Conservation (phyloP, 768 basidiomycete species). For the Tephrocybe sp. region DNA sequence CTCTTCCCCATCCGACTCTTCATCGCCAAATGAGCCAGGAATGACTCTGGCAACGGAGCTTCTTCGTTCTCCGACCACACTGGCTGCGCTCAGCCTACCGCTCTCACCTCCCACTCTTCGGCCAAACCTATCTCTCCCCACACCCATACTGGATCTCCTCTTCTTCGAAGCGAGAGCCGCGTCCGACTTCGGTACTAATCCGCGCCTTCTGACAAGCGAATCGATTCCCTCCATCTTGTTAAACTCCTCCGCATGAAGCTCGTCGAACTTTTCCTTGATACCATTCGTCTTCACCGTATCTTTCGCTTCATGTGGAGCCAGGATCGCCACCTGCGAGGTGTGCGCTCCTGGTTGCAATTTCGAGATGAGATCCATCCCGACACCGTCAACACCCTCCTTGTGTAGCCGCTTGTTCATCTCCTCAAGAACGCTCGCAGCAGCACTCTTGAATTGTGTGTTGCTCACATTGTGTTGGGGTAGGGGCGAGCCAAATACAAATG, state of each 20-base stretch:
- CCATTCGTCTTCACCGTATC: conserved; percentile 29
- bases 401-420: conserved; percentile 79
- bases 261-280: conserved; percentile 48
- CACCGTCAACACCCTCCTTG: conserved; percentile 50
- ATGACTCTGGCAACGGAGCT: conserved; percentile 38
- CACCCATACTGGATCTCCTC: conserved; percentile 50
- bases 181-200: conserved; percentile 17
- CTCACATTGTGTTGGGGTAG: conserved; percentile 59
- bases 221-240: conserved; percentile 77
- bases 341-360: conserved; percentile 33
- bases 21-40: conserved; percentile 59
- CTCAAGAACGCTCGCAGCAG: conserved; percentile 68
- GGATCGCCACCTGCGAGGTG: conserved; percentile 13
- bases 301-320: conserved; percentile 25
- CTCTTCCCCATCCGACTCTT: conserved; percentile 37
- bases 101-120: conserved; percentile 20
- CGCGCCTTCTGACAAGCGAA: conserved; percentile 33
- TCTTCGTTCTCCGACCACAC: conserved; percentile 47
- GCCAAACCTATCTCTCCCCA: conserved; percentile 22
- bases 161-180: conserved; percentile 33
- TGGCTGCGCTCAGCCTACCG: conserved; percentile 31
- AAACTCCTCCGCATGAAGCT: conserved; percentile 63
- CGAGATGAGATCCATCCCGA: conserved; percentile 44
- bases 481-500: conserved; percentile 80
- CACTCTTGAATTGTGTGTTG: conserved; percentile 62